Evolutionary conservation across 2,329 filamentous ascomycete genomes (phyloP), one percentile per base, ranked within the genome.

Genomic region (Teratosphaeriaceae sp.): DNA sequence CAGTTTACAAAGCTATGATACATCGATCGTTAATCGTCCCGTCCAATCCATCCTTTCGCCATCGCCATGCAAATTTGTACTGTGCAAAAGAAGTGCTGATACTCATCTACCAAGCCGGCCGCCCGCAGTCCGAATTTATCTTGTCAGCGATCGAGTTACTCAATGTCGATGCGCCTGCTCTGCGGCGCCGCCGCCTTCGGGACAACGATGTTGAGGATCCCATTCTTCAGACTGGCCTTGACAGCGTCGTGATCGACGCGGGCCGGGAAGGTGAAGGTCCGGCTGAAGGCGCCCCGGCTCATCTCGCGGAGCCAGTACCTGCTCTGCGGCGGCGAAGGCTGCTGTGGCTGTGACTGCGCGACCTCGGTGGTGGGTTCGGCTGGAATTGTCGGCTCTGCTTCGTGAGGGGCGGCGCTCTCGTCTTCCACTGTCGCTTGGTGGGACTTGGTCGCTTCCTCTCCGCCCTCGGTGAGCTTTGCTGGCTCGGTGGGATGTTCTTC

Each of bases 241-340:
- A 81, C 78, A n/a, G 62, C 66, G 23, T 81, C 76, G 56, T 79
- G 76, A 50, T 80, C 70, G 39, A 82, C 72, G 23, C 71, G 65
- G 2, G 65, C 63, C 1, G 78, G 76, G 67, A 82, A 81, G 45
- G 63, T 68, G 62, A 82, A 81, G 37, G 67, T 69, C 54, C 78
- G 72, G 46, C 74, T 70, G 65, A 82, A 82, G 42, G 75, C 71
- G 50, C 78, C 78, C 11, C 78, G 66, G 1, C 69, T 71, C 52
- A 78, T 75, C 61, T 82, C 78, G 41, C 66, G 71, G 42, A 79
- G 69, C 85, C 85, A 90, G 73, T 81, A 89, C 65, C 79, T 82
- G 54, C 12, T 40, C 33, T 13, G 48, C 40, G 21, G 78, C 80
- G 54, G 67, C 43, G 6, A 13, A 19, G 36, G 48, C 24, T 53